Evolutionary conservation across 2,329 filamentous ascomycete species (phyloP).

Genomic region (Colletotrichum sp.): DNA sequence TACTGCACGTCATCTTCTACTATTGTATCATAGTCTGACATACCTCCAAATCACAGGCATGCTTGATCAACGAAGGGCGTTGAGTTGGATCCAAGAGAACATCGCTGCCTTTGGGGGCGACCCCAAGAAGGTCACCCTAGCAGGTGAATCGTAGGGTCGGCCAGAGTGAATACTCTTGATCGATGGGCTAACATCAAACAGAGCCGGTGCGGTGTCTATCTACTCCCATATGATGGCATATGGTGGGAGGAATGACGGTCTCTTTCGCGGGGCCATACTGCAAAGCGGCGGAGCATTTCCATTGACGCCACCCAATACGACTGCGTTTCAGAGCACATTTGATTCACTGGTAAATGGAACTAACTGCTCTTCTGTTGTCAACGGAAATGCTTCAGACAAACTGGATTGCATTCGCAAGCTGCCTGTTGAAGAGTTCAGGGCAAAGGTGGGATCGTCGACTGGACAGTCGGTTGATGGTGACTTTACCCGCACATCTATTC

Average conservation of each 20-base stretch:
- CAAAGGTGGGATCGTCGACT: slow-evolving; percentile 29
- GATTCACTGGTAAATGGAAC: background rate
- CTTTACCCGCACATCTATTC: slow-evolving; percentile 41
- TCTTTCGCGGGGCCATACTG: slow-evolving; percentile 58
- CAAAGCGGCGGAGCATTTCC: slow-evolving; percentile 44
- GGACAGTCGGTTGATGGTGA: slow-evolving; percentile 38
- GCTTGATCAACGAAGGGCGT: slow-evolving; percentile 7
- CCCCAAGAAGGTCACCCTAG: slow-evolving; percentile 50
- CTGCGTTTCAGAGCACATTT: slow-evolving; percentile 38
- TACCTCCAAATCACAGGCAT: background rate
- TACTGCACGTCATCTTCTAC: accelerated
- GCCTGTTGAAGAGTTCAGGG: slow-evolving; percentile 32
- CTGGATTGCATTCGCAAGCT: slow-evolving; percentile 35
- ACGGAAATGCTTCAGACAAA: slow-evolving; percentile 14
- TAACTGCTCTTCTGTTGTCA: slow-evolving; percentile 13
- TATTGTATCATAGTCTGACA: background rate
- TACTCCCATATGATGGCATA: slow-evolving; percentile 52
- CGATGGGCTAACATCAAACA: background rate
- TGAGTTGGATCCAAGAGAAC: slow-evolving; percentile 22
- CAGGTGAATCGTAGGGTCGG: slow-evolving; percentile 43
- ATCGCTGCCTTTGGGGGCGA: slow-evolving; percentile 15
- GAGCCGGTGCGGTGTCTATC: background rate
- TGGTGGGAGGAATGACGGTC: slow-evolving; percentile 53
- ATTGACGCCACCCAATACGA: background rate
- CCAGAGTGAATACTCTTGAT: accelerated